These are phyloP conservation scores for Neofusicoccum cordaticola DNA, from an alignment of 2,329 filamentous ascomycete genomes.

Conservation along the genomic window DNA sequence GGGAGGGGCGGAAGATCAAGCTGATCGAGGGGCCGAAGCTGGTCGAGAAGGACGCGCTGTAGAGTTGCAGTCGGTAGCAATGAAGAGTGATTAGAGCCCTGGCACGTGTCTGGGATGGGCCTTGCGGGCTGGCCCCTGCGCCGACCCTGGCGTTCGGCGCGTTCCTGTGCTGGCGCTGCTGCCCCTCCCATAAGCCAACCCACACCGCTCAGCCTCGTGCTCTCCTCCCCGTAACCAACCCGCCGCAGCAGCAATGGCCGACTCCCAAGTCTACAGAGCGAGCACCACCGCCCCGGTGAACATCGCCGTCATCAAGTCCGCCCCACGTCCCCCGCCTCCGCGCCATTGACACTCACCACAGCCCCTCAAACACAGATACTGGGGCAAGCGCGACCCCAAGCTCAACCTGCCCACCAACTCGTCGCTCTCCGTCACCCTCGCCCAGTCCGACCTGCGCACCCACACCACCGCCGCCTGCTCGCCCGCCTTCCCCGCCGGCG, in stretches of 20 bases:
- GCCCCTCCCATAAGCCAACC: neutral
- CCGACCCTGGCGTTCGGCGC: neutral
- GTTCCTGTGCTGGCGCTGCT: no score
- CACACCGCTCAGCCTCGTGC: constrained; percentile 1
- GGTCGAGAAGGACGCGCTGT: neutral
- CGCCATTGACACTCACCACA: constrained; percentile 14
- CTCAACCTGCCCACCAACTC: constrained; percentile 98
- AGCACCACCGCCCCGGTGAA: constrained; percentile 97
- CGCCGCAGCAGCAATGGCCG: constrained; percentile 35
- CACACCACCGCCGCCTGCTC: constrained; percentile 95
- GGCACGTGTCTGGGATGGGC: no score
- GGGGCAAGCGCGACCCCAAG: constrained; percentile 93
- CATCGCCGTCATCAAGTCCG: constrained; percentile 94
- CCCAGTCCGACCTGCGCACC: constrained; percentile 88
- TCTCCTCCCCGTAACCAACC: neutral
- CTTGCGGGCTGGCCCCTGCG: no score
- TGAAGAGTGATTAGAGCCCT: neutral
- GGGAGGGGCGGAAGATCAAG: constrained; percentile 5
- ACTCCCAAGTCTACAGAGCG: constrained; percentile 70
- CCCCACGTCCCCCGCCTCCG: constrained; percentile 22
- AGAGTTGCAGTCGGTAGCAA: no score
- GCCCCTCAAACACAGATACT: constrained; percentile 59
- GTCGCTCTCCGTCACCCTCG: constrained; percentile 93
- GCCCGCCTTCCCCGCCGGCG: constrained; percentile 60
- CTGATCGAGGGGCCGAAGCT: constrained; percentile 9